Evolutionary conservation across 129 eudicot genomes (phyloP).

Genomic region (Chrysanthemum seticuspe): DNA sequence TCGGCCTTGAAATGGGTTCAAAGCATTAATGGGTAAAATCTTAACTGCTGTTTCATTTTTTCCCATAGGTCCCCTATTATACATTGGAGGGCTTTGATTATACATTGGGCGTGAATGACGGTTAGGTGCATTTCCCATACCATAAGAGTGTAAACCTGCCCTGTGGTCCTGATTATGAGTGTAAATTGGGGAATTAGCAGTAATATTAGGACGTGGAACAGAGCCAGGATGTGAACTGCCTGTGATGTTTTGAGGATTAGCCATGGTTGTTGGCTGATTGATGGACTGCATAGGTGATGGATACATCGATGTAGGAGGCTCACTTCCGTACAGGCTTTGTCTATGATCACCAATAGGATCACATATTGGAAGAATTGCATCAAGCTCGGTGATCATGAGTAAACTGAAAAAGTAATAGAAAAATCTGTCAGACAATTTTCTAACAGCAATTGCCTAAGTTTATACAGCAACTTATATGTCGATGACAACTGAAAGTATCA

Average conservation of each 20-base stretch:
- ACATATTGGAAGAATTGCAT: constrained; percentile 46
- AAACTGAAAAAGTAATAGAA: constrained; percentile 35
- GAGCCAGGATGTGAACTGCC: constrained; percentile 30
- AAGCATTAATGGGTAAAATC: constrained; percentile 71
- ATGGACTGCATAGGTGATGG: constrained; percentile 35
- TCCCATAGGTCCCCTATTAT: constrained; percentile 73
- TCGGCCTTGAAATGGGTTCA: constrained; percentile 88
- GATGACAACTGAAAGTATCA: background rate
- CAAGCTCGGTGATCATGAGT: constrained; percentile 50
- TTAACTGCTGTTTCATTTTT: constrained; percentile 63
- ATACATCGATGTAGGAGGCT: constrained; percentile 37
- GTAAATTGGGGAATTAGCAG: constrained; percentile 29
- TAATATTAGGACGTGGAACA: constrained; percentile 35
- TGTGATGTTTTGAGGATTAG: constrained; percentile 31
- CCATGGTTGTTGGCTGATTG: constrained; percentile 40
- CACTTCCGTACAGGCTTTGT: constrained; percentile 30
- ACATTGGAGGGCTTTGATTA: constrained; percentile 67
- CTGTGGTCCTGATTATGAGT: constrained; percentile 34
- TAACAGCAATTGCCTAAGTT: background rate
- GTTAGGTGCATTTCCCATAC: constrained; percentile 48
- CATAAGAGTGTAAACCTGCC: constrained; percentile 39
- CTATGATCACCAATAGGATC: constrained; percentile 64
- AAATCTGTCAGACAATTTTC: constrained; percentile 13
- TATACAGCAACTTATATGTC: constrained; percentile 4
- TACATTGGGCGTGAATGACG: constrained; percentile 49